These are phyloP conservation scores for Phytophthora pistaciae DNA, from an alignment of 352 stramenopile species.

Conservation along the genomic window DNA sequence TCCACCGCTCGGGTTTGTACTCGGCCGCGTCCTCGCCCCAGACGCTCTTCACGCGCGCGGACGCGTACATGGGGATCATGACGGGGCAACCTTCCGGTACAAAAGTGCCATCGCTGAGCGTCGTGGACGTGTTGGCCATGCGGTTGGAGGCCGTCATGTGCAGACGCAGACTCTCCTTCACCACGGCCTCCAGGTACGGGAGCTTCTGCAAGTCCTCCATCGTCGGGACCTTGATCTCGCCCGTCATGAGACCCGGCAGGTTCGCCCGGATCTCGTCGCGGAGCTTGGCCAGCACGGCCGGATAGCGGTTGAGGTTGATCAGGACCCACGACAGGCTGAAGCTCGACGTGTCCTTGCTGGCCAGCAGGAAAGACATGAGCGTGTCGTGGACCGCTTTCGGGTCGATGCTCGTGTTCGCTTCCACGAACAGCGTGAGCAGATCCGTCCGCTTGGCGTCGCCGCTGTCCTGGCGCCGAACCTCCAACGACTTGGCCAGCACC, in stretches of 20 bases:
- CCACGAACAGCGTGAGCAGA: constrained; percentile 48
- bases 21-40: constrained; percentile 61
- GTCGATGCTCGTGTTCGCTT: constrained; percentile 30
- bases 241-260: constrained; percentile 36
- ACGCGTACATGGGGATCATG: constrained; percentile 57
- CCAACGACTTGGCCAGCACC: constrained; percentile 46
- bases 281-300: constrained; percentile 48
- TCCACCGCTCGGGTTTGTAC: constrained; percentile 56
- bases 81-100: constrained; percentile 51
- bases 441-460: constrained; percentile 30
- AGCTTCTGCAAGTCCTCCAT: constrained; percentile 60
- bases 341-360: constrained; percentile 64
- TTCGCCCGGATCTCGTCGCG: constrained; percentile 40
- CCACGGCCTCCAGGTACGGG: constrained; percentile 66
- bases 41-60: constrained; percentile 44
- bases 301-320: constrained; percentile 66
- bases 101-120: constrained; percentile 64
- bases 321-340: constrained; percentile 65
- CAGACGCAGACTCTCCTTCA: constrained; percentile 75
- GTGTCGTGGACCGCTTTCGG: constrained; percentile 59
- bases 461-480: constrained; percentile 18
- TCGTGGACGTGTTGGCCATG: constrained; percentile 45
- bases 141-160: constrained; percentile 47
- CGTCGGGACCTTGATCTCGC: constrained; percentile 30
- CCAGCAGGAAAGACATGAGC: constrained; percentile 70